Base-by-base conservation (phyloP, 2,329 filamentous ascomycete species). In the Akanthomyces lecanii region DNA sequence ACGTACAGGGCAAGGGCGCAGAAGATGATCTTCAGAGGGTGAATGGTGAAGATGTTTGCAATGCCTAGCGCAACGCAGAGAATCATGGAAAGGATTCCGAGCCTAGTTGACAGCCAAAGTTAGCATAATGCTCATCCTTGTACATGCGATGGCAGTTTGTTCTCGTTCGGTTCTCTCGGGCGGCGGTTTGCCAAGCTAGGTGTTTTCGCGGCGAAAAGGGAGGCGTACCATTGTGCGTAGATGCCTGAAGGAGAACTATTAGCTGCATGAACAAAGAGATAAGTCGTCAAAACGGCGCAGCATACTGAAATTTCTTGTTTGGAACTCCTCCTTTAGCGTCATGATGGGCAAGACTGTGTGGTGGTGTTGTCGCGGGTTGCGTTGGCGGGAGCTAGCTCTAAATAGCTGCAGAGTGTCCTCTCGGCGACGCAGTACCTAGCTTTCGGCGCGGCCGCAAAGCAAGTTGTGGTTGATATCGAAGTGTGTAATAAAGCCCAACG, bases 281-380 rank as follows among this genome's bases (percentile, higher is more conserved):
- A 11, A 18, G 23, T 6, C 11, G n/a, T 10, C 54, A 21, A 58
- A 67, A 62, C 50, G 50, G 61, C 55, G 66, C 60, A 65, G 79
- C 87, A 71, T 81, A 90, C 87, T 90, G 78, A 90, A 90, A 78
- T 90, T 90, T 72, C 88, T 82, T 65, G 87, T 88, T 74, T 83
- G 83, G 73, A 90, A 89, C 77, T 90, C 87, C 72, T 90, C 87
- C 76, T 84, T 84, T 78, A 90, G 81, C 74, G 86, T 84, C 87
- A 89, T 89, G 67, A 78, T 87, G 81, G 69, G 72, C 71, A 67
- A 21, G 67, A 18, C 57, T 65, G 60, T 55, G 61, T 45, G 61
- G 16, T 36, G 54, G 11, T 53, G 54, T 45, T 42, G 52, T 42
- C 51, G 51, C 28, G 16, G 51, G 16, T 50, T 40, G 23, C 14